A percentile compares a stretch with the other conserved stretches of the same genome.
Conservation (phyloP, 768 basidiomycete genomes). For the Hemileccinum impolitum region DNA sequence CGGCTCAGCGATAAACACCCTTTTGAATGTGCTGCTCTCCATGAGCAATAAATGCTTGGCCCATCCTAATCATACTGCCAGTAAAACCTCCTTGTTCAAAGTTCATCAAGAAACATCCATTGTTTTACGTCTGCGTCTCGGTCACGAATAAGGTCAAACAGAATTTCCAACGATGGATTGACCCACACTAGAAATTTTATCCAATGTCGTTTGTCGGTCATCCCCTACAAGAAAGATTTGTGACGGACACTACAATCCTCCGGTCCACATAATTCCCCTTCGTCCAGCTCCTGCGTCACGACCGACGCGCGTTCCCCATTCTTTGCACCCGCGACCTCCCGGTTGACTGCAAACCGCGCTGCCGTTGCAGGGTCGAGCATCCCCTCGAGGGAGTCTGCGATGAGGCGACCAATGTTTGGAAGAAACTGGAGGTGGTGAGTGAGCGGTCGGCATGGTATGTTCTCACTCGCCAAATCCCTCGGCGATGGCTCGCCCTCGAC, state of each 20-base stretch:
- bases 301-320: conserved; percentile 20
- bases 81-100: no score
- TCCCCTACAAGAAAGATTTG: no score
- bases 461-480: neutral
- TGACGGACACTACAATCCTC: conserved; percentile 30
- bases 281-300: conserved; percentile 38
- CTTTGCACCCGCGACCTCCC: conserved; percentile 29
- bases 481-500: neutral
- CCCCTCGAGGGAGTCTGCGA: conserved; percentile 68
- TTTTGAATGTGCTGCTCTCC: no score
- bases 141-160: no score
- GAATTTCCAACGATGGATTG: no score
- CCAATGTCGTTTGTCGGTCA: no score
- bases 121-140: no score
- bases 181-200: no score
- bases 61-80: no score
- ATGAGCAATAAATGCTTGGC: no score
- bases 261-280: conserved; percentile 47
- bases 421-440: conserved; percentile 59
- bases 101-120: no score
- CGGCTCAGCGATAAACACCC: no score
- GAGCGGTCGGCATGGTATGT: neutral
- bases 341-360: conserved; percentile 62
- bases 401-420: conserved; percentile 76
- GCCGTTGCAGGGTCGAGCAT: conserved; percentile 50